Base-by-base conservation (phyloP, 176 grass and related monocot species). In the Triticum timopheevii region DNA sequence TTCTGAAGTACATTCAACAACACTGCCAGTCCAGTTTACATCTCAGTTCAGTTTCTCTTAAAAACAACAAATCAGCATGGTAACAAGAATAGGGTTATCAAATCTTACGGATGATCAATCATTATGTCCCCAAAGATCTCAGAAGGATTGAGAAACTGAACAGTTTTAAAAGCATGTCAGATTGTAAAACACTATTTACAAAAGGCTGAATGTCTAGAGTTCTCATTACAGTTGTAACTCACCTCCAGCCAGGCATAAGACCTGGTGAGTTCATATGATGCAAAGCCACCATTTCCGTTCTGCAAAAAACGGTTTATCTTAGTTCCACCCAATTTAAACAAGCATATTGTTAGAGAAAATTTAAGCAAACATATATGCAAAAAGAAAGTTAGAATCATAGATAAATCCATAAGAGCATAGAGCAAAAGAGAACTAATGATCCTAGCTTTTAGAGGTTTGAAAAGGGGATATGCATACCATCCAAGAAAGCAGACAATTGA, bases 221-320 rank as follows among this genome's bases (percentile, higher is more conserved):
- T 8, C 17, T 10, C 65, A 1, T 69, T 70, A 11, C 9, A 70
- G 33, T 36, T 69, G 7, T 69, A 10, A 9, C 23, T 33, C 54
- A 98, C 96, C 96, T 98, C 96, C 79, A 98, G 75, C 96, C 96
- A 98, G 28, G 90, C 84, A 86, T 92, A 98, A 86, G 96, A 95
- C 72, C 96, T 90, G 45, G 96, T 89, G 35, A 98, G 92, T 86
- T 98, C 96, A 87, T 94, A 98, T 45, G 96, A 83, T 10, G 93
- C 93, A 65, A 95, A 94, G 24, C 96, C 96, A 68, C 96, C 96
- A 86, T 98, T 88, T 16, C 79, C 69, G 71, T 98, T 98, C 96
- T 98, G 87, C 25, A 49, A 33, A 69, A 74, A 27, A 82, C 16
- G 64, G 65, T 58, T 31, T 67, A 82, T 47, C 33, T 28, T 8